Evolutionary conservation across 257 asterid genomes (phyloP).

Genomic region (Petrea volubilis): DNA sequence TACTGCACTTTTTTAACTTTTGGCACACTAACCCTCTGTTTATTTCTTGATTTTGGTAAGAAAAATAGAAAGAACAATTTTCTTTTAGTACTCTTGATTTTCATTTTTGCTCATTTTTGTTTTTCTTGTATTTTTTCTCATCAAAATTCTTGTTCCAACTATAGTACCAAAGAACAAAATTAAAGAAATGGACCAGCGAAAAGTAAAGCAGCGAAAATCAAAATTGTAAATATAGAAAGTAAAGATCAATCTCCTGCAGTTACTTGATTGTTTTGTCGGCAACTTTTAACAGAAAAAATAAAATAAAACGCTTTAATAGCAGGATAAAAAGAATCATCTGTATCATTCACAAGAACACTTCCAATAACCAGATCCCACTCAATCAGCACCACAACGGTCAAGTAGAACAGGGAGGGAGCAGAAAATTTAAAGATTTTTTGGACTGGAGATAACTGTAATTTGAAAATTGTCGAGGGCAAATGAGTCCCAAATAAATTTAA

Average conservation of each 20-base stretch:
- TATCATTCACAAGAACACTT: not conserved
- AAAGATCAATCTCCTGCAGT: not conserved
- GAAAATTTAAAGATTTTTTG: not conserved
- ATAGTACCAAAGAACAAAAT: not conserved
- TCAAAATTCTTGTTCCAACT: too few species aligned
- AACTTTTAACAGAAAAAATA: not conserved
- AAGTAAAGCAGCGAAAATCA: not conserved
- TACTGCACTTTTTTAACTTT: not conserved
- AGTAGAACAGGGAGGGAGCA: not conserved
- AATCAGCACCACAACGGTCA: not conserved
- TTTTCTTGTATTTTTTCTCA: too few species aligned
- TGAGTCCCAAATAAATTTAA: not conserved
- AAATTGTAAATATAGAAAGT: not conserved
- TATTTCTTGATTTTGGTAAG: too few species aligned
- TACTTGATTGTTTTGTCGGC: not conserved
- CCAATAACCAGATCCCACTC: constrained; percentile 8
- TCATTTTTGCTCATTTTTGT: too few species aligned
- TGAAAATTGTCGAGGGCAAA: not conserved
- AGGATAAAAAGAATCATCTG: not conserved
- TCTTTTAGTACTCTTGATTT: too few species aligned
- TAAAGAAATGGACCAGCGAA: not conserved
- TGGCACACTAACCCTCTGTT: not conserved
- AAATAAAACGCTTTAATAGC: not conserved
- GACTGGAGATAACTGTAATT: not conserved
- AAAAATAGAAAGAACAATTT: too few species aligned